Evolutionary conservation across 495 filamentous ascomycete genomes (phyloP), one percentile per base, ranked within the genome.

Genomic region (Talaromyces trachyspermus): DNA sequence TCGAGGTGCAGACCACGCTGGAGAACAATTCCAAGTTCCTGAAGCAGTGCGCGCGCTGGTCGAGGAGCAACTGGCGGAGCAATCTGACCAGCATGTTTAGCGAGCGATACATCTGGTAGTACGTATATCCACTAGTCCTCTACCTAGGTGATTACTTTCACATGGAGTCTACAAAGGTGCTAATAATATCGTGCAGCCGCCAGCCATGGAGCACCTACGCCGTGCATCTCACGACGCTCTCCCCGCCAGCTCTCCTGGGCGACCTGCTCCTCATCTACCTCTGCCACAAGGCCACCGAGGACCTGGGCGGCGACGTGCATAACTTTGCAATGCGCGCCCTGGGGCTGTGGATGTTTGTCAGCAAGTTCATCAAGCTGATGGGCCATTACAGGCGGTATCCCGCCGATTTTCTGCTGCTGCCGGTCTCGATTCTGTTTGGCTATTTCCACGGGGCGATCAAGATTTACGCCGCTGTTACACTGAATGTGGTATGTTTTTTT

Each of bases 41-140:
- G 43, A 81, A 79, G 58, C 86, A 91, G 66, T 89, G 85, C 60
- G 73, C 85, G 7, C 78, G 86, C 22, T 91, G 86, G 86, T 84
- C 84, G 18, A 71, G 86, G 54, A 87, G 83, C 65, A 88, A 88
- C 61, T 89, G 83, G 82, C 71, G 86, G 53, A 86, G 84, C 63
- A 90, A 91, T 61, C 77, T 85, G 53, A 86, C 81, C 23, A 86
- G 83, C 53, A 79, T 88, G 65, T 74, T 85, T 48, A 71, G 70
- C 56, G 84, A 89, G 54, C 70, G 76, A 55, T 71, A 84, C 59
- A 78, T 86, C 56, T 81, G 77, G 72, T 74, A 66, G 80, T 87
- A 69, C 74, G 81, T 80, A 43, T 45, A 37, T 19, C 26, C 18
- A 35, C 39, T 27, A n/a, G n/a, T n/a, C n/a, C n/a, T n/a, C n/a